Base-by-base conservation (phyloP, 768 basidiomycete species). In the Lactifluus rugatus region DNA sequence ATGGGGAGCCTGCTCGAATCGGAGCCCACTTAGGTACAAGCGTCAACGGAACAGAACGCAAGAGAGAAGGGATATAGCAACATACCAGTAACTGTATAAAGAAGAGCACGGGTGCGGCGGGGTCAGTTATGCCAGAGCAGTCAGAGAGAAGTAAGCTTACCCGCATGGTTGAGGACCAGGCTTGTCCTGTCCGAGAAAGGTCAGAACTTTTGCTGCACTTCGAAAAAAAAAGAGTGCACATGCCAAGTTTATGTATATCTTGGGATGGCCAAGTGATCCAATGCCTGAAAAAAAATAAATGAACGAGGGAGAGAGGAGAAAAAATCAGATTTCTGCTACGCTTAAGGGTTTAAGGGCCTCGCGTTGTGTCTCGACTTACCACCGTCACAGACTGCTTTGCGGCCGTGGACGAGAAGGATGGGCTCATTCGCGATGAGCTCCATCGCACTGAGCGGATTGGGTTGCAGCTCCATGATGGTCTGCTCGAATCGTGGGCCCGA, bases 231-330 rank as follows among this genome's bases (percentile, higher is more conserved):
- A 32, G 14, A 25, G 44, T 42, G 17, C 41, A 74, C 88, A 60
- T 65, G 93, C 93, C 69, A 99, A 71, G 75, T 98, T 98, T 71
- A 99, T 93, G 68, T 81, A 98, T 60, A 98, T 84, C 76, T 93
- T 94, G 5, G 96, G 96, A 70, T 99, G 96, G 23, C 96, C 96
- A 28, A 99, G 79, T 44, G 96, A 82, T 11, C 95, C 96, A 69
- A 84, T 86, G 72, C 95, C 95, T 98, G 69, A 0, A 51, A 32
- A 28, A 5, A 31, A 31, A 9, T 6, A 31, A 31, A 5, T 6
- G 28, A 31, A 6, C 9, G 28, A 31, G 28, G 9, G 28, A 31
- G n/a, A n/a, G n/a, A n/a, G n/a, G n/a, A n/a, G n/a, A n/a, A n/a
- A n/a, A n/a, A n/a, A n/a, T n/a, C n/a, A n/a, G n/a, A n/a, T n/a